Percentiles rank a stretch among this genome's conserved stretches.
These are phyloP conservation scores for Knufia fluminis DNA, from an alignment of 2,329 filamentous ascomycete species.

Conservation along the genomic window DNA sequence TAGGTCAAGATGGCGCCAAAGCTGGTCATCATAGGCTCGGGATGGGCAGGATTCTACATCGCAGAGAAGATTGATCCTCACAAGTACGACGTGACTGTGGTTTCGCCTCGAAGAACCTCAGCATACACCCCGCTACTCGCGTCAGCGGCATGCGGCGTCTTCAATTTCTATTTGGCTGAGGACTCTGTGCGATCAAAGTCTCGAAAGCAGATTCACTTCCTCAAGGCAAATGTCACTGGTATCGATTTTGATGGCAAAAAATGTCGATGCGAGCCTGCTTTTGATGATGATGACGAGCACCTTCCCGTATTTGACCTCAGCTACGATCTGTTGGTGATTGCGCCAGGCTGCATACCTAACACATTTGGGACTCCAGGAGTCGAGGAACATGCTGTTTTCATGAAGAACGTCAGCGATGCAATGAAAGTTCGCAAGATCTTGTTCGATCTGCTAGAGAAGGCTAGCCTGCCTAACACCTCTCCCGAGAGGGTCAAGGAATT, in stretches of 20 bases:
- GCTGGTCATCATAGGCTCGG: constrained; percentile 20
- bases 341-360: constrained; percentile 35
- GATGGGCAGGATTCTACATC: constrained; percentile 41
- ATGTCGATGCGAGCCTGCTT: constrained; percentile 30
- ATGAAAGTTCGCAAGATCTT: constrained; percentile 12
- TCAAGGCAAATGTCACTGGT: constrained; percentile 33
- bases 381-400: constrained; percentile 11
- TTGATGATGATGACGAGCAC: constrained; percentile 24
- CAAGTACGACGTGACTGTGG: constrained; percentile 31
- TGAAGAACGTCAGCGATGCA: constrained; percentile 12
- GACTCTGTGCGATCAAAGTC: constrained; percentile 34
- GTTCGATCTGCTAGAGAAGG: constrained; percentile 12
- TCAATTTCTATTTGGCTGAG: constrained; percentile 38
- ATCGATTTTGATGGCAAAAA: constrained; percentile 31
- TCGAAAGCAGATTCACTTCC: constrained; percentile 26
- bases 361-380: constrained; percentile 19
- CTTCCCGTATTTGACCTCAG: constrained; percentile 29
- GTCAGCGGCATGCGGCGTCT: constrained; percentile 37
- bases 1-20: constrained; percentile 10
- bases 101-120: constrained; percentile 35
- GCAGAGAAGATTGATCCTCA: constrained; percentile 32
- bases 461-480: constrained; percentile 9
- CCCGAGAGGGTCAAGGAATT: constrained; percentile 7
- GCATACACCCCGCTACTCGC: constrained; percentile 39
- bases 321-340: constrained; percentile 36